phyloP scores from a whole-genome alignment of 75 land plant genomes.

The Isoetes taiwanensis region DNA sequence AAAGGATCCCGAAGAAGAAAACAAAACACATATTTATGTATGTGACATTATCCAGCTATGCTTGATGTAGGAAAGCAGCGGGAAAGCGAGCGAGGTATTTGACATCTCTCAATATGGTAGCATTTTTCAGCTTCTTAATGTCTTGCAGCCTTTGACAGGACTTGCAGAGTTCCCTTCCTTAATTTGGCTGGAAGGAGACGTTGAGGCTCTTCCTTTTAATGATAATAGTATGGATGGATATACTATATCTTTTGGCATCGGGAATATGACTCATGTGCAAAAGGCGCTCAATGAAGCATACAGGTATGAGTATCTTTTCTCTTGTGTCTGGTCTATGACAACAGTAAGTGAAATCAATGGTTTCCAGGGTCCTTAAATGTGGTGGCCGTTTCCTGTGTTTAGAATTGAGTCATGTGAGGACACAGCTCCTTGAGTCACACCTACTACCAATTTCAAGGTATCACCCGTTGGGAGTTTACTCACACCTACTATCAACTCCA shows the following conservation, averaged over 20 bases:
- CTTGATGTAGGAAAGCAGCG: conserved; percentile 72
- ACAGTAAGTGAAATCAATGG: no score
- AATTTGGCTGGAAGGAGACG: conserved; percentile 92
- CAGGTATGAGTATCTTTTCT: conserved; percentile 43
- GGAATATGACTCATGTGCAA: conserved; percentile 96
- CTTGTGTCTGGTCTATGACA: no score
- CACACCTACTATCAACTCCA: no score
- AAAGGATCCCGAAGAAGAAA: conserved; percentile 33
- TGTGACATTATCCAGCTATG: conserved; percentile 96
- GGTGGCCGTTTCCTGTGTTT: conserved; percentile 94
- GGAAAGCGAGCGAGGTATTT: conserved; percentile 58
- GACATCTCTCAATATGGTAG: no score
- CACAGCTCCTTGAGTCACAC: no score
- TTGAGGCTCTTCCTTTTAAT: conserved; percentile 66
- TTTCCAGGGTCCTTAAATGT: conserved; percentile 56
- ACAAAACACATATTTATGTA: conserved; percentile 61
- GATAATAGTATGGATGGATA: conserved; percentile 90
- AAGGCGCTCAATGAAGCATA: conserved; percentile 84
- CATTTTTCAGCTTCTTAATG: not conserved
- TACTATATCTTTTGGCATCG: conserved; percentile 96
- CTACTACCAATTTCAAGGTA: no score
- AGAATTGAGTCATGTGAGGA: conserved; percentile 95
- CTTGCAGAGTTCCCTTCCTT: conserved; percentile 41
- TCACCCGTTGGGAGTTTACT: no score
- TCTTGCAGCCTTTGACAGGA: conserved; percentile 45